These are phyloP conservation scores for Aspergillus ruber DNA, from an alignment of 2,329 filamentous ascomycete species.

Conservation along the genomic window DNA sequence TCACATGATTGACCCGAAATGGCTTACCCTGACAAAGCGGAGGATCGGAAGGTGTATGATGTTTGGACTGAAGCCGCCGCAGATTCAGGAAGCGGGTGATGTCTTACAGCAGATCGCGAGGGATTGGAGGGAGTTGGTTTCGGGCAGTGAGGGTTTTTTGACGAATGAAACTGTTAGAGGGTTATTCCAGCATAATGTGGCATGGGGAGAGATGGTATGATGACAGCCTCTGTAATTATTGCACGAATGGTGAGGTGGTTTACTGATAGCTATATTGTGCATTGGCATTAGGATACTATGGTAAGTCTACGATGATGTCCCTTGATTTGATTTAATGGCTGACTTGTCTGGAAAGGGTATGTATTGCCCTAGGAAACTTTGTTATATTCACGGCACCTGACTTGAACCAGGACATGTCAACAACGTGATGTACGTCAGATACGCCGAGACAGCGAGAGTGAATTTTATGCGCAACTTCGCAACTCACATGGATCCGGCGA, in stretches of 20 bases:
- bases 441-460: constrained; percentile 72
- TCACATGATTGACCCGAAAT: constrained; percentile 48
- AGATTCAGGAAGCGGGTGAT: constrained; percentile 51
- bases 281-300: constrained; percentile 38
- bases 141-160: constrained; percentile 69
- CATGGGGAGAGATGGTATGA: constrained; percentile 79
- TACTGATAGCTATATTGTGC: constrained; percentile 14
- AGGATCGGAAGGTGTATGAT: constrained; percentile 68
- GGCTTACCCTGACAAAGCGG: constrained; percentile 62
- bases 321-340: constrained; percentile 1
- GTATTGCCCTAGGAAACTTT: neutral
- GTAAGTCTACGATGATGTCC: constrained; percentile 21
- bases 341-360: constrained; percentile 20
- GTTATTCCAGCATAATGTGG: constrained; percentile 60
- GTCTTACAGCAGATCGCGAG: constrained; percentile 55
- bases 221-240: neutral
- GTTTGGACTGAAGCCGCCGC: constrained; percentile 59
- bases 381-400: neutral
- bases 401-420: constrained; percentile 65
- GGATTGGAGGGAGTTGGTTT: constrained; percentile 67
- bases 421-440: constrained; percentile 76
- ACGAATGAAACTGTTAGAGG: constrained; percentile 57
- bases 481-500: constrained; percentile 52
- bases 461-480: constrained; percentile 72
- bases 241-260: neutral